phyloP scores from a whole-genome alignment of 768 basidiomycete genomes.

The Gloeopeniophorella convolvens region DNA sequence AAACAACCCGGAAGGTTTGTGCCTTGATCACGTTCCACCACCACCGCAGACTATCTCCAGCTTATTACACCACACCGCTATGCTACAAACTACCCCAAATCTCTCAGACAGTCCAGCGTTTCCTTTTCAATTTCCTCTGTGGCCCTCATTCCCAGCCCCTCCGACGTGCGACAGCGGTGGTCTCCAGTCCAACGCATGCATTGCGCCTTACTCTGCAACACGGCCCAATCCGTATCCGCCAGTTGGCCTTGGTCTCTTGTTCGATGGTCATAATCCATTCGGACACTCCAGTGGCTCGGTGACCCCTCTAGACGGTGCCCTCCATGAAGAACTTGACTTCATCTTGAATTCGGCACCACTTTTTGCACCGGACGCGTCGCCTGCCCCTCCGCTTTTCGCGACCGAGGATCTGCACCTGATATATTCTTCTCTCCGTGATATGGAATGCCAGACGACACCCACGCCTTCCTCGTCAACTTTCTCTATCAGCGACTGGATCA shows the following conservation, averaged over 20 bases:
- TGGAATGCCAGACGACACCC: not conserved
- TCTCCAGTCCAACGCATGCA: slow-evolving; percentile 15
- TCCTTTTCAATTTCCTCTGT: too few relatives aligned
- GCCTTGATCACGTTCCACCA: too few relatives aligned
- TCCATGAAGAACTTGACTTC: not conserved
- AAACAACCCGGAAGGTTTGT: too few relatives aligned
- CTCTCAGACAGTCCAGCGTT: not conserved
- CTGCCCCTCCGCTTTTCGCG: not conserved
- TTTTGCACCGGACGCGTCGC: not conserved
- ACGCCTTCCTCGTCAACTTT: slow-evolving; percentile 9
- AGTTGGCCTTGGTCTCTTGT: slow-evolving; percentile 17
- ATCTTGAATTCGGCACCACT: slow-evolving; percentile 2
- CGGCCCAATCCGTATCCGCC: not conserved
- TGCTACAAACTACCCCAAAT: slow-evolving; percentile 5
- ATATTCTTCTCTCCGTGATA: not conserved
- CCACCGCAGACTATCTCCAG: too few relatives aligned
- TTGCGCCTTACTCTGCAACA: not conserved
- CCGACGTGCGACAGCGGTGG: not conserved
- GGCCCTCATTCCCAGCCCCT: not conserved
- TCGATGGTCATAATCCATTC: slow-evolving; percentile 6
- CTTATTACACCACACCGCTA: slow-evolving; percentile 9
- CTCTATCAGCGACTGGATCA: slow-evolving; percentile 17
- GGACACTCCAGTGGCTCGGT: not conserved
- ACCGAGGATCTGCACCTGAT: not conserved
- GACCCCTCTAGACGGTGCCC: not conserved